Evolutionary conservation across 2,329 filamentous ascomycete genomes (phyloP).

Genomic region (Rachicladosporium sp.): DNA sequence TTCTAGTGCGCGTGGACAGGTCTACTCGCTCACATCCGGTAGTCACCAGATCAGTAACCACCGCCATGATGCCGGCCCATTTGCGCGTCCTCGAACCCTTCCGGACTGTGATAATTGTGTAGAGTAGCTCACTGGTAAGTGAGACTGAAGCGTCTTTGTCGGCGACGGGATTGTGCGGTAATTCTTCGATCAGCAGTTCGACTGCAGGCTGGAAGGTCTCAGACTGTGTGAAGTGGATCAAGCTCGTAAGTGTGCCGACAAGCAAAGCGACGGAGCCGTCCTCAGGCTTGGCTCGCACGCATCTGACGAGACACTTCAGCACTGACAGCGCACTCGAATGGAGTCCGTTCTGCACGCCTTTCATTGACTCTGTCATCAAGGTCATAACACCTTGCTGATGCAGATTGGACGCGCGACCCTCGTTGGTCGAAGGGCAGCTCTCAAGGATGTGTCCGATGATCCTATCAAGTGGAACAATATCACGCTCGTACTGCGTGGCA

Average conservation of each 20-base stretch:
- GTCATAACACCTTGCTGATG: conserved; percentile 86
- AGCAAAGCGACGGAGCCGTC: conserved; percentile 45
- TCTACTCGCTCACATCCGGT: conserved; percentile 6
- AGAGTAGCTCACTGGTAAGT: conserved; percentile 43
- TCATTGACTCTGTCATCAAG: conserved; percentile 73
- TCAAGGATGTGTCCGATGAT: conserved; percentile 62
- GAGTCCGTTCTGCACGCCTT: conserved; percentile 46
- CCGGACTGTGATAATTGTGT: conserved; percentile 63
- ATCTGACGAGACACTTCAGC: conserved; percentile 36
- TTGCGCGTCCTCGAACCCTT: conserved; percentile 61
- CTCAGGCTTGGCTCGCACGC: conserved; percentile 4
- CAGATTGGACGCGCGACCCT: conserved; percentile 39
- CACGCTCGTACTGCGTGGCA: conserved; percentile 62
- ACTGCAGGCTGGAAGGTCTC: conserved; percentile 62
- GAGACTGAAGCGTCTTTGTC: conserved; percentile 29
- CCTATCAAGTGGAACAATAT: conserved; percentile 51
- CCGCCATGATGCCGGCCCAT: conserved; percentile 55
- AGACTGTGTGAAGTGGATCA: conserved; percentile 67
- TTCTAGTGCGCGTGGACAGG: conserved; percentile 26
- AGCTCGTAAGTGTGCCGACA: conserved; percentile 63
- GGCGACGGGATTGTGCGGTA: conserved; percentile 23
- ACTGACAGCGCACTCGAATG: conserved; percentile 46
- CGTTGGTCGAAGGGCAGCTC: conserved; percentile 50
- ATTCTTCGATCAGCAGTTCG: conserved; percentile 46
- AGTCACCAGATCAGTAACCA: conserved; percentile 21